Percentiles rank a stretch among this genome's conserved stretches.
phyloP scores from a whole-genome alignment of 1,284 basidiomycete species.

The Sanghuangporus weigelae region DNA sequence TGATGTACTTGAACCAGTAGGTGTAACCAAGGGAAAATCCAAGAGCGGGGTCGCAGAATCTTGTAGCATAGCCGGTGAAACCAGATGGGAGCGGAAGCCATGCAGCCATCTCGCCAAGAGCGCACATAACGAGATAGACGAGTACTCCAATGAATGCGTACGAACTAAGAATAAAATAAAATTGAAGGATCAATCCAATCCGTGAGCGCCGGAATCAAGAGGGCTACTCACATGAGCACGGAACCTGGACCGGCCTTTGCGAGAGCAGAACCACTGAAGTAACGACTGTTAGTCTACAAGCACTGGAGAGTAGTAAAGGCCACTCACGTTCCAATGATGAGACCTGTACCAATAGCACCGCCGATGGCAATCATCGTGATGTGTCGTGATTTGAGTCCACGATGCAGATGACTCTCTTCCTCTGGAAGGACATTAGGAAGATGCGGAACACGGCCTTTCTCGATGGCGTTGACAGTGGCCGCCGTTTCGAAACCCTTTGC shows the following conservation, averaged over 20 bases:
- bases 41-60: constrained; percentile 46
- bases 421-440: not conserved
- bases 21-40: constrained; percentile 41
- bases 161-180: not conserved
- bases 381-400: constrained; percentile 59
- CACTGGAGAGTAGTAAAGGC: not conserved
- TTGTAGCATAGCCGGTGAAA: constrained; percentile 41
- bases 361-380: constrained; percentile 68
- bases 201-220: not conserved
- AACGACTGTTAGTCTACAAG: not conserved
- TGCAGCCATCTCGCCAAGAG: constrained; percentile 35
- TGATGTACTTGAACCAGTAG: constrained; percentile 15
- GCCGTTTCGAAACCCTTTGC: not conserved
- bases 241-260: constrained; percentile 49
- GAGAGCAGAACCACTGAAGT: constrained; percentile 42
- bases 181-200: not conserved
- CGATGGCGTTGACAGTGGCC: not conserved
- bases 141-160: constrained; percentile 46
- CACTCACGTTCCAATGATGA: constrained; percentile 58
- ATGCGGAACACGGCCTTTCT: not conserved
- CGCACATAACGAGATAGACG: constrained; percentile 44
- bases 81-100: constrained; percentile 37
- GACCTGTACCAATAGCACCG: constrained; percentile 65
- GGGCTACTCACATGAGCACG: constrained; percentile 31
- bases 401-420: constrained; percentile 37